Base-by-base conservation (phyloP, 2,329 filamentous ascomycete genomes). In the Nannizziopsis arthrosporioides region DNA sequence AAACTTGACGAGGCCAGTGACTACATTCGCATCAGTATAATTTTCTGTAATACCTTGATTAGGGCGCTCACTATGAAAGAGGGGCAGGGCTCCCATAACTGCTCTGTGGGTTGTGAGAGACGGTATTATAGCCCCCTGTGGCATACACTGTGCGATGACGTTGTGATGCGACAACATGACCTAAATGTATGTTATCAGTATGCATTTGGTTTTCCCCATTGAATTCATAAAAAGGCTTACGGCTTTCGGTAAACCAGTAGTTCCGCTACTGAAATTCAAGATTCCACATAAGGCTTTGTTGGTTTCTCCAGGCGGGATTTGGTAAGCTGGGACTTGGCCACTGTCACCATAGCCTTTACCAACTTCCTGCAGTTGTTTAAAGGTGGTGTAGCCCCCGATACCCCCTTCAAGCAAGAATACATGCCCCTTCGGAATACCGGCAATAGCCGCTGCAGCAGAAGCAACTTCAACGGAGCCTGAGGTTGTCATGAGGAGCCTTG, bases 1-100 rank as follows among this genome's bases (percentile, higher is more conserved):
- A 32, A 75, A 69, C 56, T 81, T 77, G 5, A 81, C 73, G 1
- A 82, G 69, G 2, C 78, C 79, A 1, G 77, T 80, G 56, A 80
- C 51, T 53, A 44, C n/a, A 31, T 4, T 12, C 1, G 9, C 19
- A n/a, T 38, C 30, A 44, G 39, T 35, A 15, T 30, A 15, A 10
- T 18, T 34, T 6, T 7, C 14, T 10, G 35, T 32, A 11, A 14
- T n/a, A 17, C 14, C 14, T 46, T 6, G 42, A 8, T 12, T 17
- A 15, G 17, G n/a, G 36, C 22, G 38, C 51, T 11, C 43, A 53
- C 51, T 81, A 62, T 81, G 77, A 61, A 80, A 81, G 35, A 77
- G 68, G 0, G 78, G 78, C 11, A 82, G 63, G 1, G 79, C 75
- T 4, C 74, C 76, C 2, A 80, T 64, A 15, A 76, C 65, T 27